Base-by-base conservation (phyloP, 148 eudicot species). In the Arbutus unedo region DNA sequence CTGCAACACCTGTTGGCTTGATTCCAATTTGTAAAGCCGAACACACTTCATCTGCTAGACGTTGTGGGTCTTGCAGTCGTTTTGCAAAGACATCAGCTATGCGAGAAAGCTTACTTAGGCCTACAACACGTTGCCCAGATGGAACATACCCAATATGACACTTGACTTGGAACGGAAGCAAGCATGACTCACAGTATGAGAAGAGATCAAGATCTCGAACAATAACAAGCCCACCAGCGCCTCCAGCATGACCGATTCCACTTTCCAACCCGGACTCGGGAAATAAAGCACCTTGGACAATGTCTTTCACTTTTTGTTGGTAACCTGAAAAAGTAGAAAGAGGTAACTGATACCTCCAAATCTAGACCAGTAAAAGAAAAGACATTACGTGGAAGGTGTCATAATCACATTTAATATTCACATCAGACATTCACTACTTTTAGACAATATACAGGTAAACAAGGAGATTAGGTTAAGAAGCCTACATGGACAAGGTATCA, bases 111-210 rank as follows among this genome's bases (percentile, higher is more conserved):
- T 96, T 96, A 85, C 99, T 96, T 56, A 96, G 94, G 83, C 99
- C 99, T 8, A 96, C 93, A 62, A 96, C 98, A 6, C 91, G 88
- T 45, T 93, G 90, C 54, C 95, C 98, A 16, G 95, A 91, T 43
- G 99, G 95, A 66, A 96, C 90, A 81, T 94, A 96, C 31, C 98
- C 99, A 48, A 96, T 89, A 66, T 96, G 98, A 25, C 99, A 94
- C 85, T 91, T 96, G 4, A 94, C 93, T 83, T 90, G 97, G 90
- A 94, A 96, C 0, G 98, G 99, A 19, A 96, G 87, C 87, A 94
- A 88, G 87, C 99, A 96, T 73, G 90, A 91, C 87, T 96, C 98
- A 55, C 99, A 96, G 72, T 90, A 90, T 5, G 99, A 94, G 87
- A 92, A 96, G 73, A 93, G 91, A 86, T 93, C 95, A 47, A 96